Percentiles rank a stretch among this genome's conserved stretches.
These are phyloP conservation scores for Rubia yunnanensis DNA, from an alignment of 257 asterid genomes.

Conservation along the genomic window DNA sequence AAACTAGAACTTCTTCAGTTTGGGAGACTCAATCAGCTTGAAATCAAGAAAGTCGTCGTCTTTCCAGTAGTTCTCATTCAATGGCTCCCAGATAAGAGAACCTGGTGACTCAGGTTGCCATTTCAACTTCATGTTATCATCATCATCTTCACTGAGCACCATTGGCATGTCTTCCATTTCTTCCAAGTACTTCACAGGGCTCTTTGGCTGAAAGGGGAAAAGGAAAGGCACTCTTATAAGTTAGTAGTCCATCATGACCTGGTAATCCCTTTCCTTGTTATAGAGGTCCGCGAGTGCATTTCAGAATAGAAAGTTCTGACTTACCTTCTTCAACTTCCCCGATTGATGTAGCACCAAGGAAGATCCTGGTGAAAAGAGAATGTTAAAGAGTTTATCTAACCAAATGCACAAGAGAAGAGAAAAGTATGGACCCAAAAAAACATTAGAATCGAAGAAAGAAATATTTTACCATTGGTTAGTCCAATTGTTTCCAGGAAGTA, in stretches of 20 bases:
- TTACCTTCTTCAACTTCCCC: conserved; percentile 37
- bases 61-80: conserved; percentile 34
- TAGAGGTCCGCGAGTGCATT: neutral
- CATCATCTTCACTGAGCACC: conserved; percentile 18
- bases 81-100: conserved; percentile 41
- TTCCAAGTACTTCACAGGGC: conserved; percentile 23
- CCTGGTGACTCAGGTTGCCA: conserved; percentile 13
- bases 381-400: neutral
- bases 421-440: neutral
- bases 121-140: conserved; percentile 11
- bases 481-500: conserved; percentile 62
- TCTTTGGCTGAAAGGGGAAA: conserved; percentile 18
- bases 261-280: too few species aligned
- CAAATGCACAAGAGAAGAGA: neutral
- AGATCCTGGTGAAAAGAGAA: conserved; percentile 16
- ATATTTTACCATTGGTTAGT: conserved; percentile 38
- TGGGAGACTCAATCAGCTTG: conserved; percentile 35
- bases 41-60: conserved; percentile 31
- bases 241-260: neutral
- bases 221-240: neutral
- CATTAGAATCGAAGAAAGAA: neutral
- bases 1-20: conserved; percentile 10
- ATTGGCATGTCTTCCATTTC: conserved; percentile 46
- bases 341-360: conserved; percentile 22
- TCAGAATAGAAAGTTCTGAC: neutral